phyloP scores from a whole-genome alignment of 805 yeast species.

The Teunomyces cretensis region DNA sequence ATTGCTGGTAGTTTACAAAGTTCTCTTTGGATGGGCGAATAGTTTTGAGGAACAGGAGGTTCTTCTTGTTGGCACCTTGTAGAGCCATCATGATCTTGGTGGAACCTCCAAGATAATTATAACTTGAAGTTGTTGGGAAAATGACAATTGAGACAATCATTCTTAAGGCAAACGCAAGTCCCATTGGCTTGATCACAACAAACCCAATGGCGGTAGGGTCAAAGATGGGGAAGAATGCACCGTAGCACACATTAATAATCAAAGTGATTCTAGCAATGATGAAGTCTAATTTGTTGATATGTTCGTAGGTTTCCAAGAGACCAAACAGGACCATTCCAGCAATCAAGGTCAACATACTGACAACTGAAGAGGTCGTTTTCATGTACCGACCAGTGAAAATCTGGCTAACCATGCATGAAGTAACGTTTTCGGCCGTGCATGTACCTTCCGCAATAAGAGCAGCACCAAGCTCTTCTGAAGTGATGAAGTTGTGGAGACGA shows the following conservation, averaged over 20 bases:
- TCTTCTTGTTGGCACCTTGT: constrained; percentile 15
- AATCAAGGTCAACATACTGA: constrained; percentile 22
- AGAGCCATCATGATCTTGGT: constrained; percentile 14
- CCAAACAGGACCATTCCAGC: constrained; percentile 24
- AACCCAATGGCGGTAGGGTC: constrained; percentile 19
- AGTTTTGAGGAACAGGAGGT: constrained; percentile 21
- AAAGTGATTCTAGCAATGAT: constrained; percentile 22
- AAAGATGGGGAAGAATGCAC: constrained; percentile 26
- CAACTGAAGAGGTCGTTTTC: constrained; percentile 20
- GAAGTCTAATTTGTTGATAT: constrained; percentile 12
- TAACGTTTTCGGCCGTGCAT: constrained; percentile 21
- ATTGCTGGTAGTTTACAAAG: constrained; percentile 23
- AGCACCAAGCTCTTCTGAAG: constrained; percentile 15
- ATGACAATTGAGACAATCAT: constrained; percentile 18
- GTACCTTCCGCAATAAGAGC: constrained; percentile 22
- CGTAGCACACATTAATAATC: constrained; percentile 23
- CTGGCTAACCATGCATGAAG: constrained; percentile 17
- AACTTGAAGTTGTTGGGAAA: constrained; percentile 30
- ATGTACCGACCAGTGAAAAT: constrained; percentile 28
- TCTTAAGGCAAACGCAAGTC: constrained; percentile 21
- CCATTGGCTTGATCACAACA: constrained; percentile 24
- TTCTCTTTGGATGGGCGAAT: constrained; percentile 26
- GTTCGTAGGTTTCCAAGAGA: constrained; percentile 5
- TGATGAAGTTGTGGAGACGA: constrained; percentile 24
- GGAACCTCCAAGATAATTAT: constrained; percentile 18